Evolutionary conservation across 2,329 filamentous ascomycete species (phyloP), one percentile per base, ranked within the genome.

Genomic region (Penicillium sp.): DNA sequence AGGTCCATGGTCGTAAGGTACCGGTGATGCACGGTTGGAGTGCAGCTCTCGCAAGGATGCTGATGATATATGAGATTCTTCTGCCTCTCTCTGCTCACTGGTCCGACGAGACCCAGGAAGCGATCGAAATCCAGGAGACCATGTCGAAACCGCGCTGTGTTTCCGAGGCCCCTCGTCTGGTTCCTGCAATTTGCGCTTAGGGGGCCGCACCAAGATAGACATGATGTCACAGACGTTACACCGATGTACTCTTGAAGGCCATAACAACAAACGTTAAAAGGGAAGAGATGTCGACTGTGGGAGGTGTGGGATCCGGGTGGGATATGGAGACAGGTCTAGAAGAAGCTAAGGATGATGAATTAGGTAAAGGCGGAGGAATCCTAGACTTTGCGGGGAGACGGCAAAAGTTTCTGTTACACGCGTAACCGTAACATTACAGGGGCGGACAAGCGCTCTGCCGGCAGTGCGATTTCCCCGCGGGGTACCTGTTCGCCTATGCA

Each of bases 101-200:
- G 52, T 47, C 29, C 39, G 59, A 15, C 52, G 53, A 24, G 59
- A 61, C 9, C 21, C 49, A 4, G 47, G 34, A 5, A 34, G 51
- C 16, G 55, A 58, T 6, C 46, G 24, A 18, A 47, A 16, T n/a
- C 28, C 49, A 9, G 44, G 31, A 3, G 31, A 31, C 38, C 43
- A 47, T 2, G 38, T 42, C 10, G 47, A 34, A 15, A 45, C 29
- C 13, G 24, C 49, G 16, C 36, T 39, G 16, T 59, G 45, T 47
- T 63, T 60, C 23, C 60, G 57, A 47, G 60, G 50, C 10, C 47
- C 50, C n/a, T 65, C 65, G 9, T 59, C 54, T 15, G 56, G 53
- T 15, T 65, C 66, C 18, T 63, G 56, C 21, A 69, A 52, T 54
- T 69, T 68, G 55, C 69, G 67, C 52, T 71, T 71, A 23, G 59